These are phyloP conservation scores for Botrytis tulipae DNA, from an alignment of 2,329 filamentous ascomycete species.

Conservation along the genomic window DNA sequence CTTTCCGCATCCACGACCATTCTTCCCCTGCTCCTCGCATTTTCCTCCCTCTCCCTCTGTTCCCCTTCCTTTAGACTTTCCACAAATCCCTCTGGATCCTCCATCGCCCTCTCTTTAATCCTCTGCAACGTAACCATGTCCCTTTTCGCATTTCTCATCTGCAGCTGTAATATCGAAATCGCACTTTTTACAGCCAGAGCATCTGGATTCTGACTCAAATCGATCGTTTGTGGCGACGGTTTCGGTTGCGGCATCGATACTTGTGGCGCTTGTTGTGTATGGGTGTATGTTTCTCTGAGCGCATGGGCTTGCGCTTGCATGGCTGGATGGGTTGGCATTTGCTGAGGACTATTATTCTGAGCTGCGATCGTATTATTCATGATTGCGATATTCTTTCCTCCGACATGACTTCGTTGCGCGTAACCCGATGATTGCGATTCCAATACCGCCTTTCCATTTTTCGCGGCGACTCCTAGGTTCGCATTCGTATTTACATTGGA, in stretches of 20 bases:
- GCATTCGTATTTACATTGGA: constrained; percentile 1
- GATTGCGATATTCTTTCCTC: constrained; percentile 11
- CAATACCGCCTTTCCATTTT: not conserved
- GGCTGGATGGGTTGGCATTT: constrained; percentile 11
- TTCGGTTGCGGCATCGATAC: constrained; percentile 42
- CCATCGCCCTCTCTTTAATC: constrained; percentile 68
- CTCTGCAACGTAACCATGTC: constrained; percentile 71
- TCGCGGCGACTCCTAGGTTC: not conserved
- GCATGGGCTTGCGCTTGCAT: constrained; percentile 27
- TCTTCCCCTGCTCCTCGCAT: constrained; percentile 34
- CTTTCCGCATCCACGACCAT: constrained; percentile 21
- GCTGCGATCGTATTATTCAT: constrained; percentile 3
- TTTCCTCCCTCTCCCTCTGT: constrained; percentile 42
- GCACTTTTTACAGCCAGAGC: constrained; percentile 82
- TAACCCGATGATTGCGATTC: not conserved
- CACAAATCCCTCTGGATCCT: constrained; percentile 69
- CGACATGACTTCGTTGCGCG: not conserved
- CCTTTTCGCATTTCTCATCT: constrained; percentile 71
- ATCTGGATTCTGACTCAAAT: constrained; percentile 71
- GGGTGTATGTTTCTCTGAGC: constrained; percentile 41
- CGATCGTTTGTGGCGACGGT: constrained; percentile 51
- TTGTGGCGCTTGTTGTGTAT: constrained; percentile 45
- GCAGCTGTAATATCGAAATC: constrained; percentile 82
- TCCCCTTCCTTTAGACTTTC: constrained; percentile 64
- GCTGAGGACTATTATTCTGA: not conserved